Evolutionary conservation across 1,284 basidiomycete species (phyloP).

Genomic region (Tremellales sp.): DNA sequence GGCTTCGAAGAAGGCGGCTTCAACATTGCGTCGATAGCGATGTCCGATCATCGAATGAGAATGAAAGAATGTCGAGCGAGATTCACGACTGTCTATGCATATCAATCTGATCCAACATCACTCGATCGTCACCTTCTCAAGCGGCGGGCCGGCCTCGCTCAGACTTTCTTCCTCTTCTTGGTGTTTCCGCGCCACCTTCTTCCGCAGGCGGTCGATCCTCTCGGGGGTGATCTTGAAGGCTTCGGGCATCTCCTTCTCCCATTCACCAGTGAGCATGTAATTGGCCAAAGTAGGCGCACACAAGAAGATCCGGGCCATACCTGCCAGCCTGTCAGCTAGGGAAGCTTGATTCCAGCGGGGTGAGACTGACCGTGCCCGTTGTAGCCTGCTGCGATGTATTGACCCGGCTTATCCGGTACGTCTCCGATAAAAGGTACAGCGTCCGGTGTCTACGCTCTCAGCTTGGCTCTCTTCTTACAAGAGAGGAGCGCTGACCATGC

Average conservation of each 20-base stretch:
- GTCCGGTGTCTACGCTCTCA: slow-evolving; percentile 28
- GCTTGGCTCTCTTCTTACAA: not conserved
- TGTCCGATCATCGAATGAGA: no score
- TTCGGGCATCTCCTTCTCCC: slow-evolving; percentile 30
- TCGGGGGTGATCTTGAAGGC: slow-evolving; percentile 30
- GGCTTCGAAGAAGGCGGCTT: not conserved
- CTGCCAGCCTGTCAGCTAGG: slow-evolving; percentile 1
- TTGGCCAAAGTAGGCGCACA: slow-evolving; percentile 36
- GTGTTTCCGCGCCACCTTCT: slow-evolving; percentile 4
- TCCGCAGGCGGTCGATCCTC: slow-evolving; percentile 20
- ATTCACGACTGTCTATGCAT: not conserved
- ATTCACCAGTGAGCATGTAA: slow-evolving; percentile 26
- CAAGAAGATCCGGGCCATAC: slow-evolving; percentile 44
- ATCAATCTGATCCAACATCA: no score
- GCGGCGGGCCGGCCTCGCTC: not conserved
- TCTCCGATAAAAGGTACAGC: slow-evolving; percentile 35
- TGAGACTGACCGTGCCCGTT: slow-evolving; percentile 37
- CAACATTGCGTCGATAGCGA: no score
- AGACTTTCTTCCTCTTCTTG: not conserved
- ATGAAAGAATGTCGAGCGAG: no score
- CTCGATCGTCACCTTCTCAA: not conserved
- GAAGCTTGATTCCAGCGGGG: not conserved
- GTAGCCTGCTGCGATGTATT: slow-evolving; percentile 36
- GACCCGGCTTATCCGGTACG: slow-evolving; percentile 30
- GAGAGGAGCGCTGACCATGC: slow-evolving; percentile 15